These are phyloP conservation scores for Ceratobasidium sp. DNA, from an alignment of 1,284 basidiomycete genomes.

Conservation along the genomic window DNA sequence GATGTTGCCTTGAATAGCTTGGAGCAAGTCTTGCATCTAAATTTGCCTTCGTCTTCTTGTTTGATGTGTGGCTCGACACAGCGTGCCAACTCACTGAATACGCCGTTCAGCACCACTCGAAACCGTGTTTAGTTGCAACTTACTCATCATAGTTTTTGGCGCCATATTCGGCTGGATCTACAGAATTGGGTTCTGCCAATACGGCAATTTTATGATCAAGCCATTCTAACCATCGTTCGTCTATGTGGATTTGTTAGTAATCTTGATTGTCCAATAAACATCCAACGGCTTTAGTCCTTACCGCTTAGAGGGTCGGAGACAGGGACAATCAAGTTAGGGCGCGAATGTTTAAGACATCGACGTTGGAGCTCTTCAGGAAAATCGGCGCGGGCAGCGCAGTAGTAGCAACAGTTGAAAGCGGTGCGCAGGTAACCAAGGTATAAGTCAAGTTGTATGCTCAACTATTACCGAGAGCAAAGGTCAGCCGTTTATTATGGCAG, in stretches of 20 bases:
- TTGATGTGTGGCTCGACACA: conserved; percentile 85
- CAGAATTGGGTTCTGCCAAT: conserved; percentile 77
- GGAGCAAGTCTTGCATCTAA: conserved; percentile 92
- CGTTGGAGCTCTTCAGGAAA: conserved; percentile 94
- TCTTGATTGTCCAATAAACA: background rate
- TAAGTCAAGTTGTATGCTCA: conserved; percentile 70
- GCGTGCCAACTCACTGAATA: conserved; percentile 80
- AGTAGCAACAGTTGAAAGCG: conserved; percentile 93
- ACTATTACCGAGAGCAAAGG: background rate
- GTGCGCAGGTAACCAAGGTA: conserved; percentile 87
- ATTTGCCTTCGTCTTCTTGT: conserved; percentile 95
- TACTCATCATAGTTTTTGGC: conserved; percentile 92
- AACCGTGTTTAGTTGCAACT: conserved; percentile 57
- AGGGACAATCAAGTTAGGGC: conserved; percentile 57
- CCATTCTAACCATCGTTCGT: conserved; percentile 89
- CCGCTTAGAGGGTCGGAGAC: conserved; percentile 36
- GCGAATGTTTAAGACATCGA: conserved; percentile 91
- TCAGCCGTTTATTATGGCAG: background rate
- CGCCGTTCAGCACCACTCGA: conserved; percentile 45
- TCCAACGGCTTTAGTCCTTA: background rate
- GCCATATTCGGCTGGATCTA: conserved; percentile 88
- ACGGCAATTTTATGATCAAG: conserved; percentile 87
- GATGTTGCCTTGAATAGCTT: conserved; percentile 96
- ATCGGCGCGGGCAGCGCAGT: conserved; percentile 91
- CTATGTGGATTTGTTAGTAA: conserved; percentile 58